phyloP scores from a whole-genome alignment of 2,329 filamentous ascomycete species.

The Exophiala oligosperma region DNA sequence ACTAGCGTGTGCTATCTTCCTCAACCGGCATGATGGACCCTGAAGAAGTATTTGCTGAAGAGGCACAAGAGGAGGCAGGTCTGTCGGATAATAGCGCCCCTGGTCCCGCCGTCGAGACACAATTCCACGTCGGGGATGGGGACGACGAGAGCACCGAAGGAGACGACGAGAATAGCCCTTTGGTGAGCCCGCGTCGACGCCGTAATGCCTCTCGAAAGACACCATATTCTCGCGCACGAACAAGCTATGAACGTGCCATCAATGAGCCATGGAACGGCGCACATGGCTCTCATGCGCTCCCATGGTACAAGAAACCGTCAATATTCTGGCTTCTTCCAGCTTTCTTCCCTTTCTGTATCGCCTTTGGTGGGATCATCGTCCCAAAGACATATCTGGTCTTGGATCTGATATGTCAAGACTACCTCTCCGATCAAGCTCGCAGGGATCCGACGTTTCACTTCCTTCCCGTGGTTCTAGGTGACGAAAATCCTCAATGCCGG shows the following conservation, averaged over 20 bases:
- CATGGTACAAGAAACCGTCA: constrained; percentile 53
- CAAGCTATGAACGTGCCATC: constrained; percentile 27
- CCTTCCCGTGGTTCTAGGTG: constrained; percentile 65
- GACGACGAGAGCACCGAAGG: constrained; percentile 20
- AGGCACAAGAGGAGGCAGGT: constrained; percentile 34
- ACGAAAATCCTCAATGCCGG: constrained; percentile 75
- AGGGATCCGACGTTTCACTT: constrained; percentile 61
- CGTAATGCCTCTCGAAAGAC: constrained; percentile 7
- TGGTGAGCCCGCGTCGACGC: constrained; percentile 26
- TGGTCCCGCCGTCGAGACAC: constrained; percentile 5
- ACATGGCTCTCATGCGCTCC: constrained; percentile 34
- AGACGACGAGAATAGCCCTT: constrained; percentile 32
- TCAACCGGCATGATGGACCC: constrained; percentile 33
- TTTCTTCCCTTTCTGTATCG: constrained; percentile 78
- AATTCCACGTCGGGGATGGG: constrained; percentile 18
- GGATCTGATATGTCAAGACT: constrained; percentile 77
- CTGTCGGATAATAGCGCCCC: constrained; percentile 12
- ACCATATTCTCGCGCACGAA: constrained; percentile 14
- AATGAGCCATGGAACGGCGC: constrained; percentile 37
- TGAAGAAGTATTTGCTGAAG: constrained; percentile 36
- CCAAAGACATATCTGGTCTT: constrained; percentile 87
- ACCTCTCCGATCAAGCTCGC: constrained; percentile 68
- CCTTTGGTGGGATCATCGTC: constrained; percentile 81
- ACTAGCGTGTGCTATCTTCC: background rate
- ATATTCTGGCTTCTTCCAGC: constrained; percentile 76